These are phyloP conservation scores for Beauveria scarabaeidicola DNA, from an alignment of 2,329 filamentous ascomycete genomes.

Conservation along the genomic window DNA sequence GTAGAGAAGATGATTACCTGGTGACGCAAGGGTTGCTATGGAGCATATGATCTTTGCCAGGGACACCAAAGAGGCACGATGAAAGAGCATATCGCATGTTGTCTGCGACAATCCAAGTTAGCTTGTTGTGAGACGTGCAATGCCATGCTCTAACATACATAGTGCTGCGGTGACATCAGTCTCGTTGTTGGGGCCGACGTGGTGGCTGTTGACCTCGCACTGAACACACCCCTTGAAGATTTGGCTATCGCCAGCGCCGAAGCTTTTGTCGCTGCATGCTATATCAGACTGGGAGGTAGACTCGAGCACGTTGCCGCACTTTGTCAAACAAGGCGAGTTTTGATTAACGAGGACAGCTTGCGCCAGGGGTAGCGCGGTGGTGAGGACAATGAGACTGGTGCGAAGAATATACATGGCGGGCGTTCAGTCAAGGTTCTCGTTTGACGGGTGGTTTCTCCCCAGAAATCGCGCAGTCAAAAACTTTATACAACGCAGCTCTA, in stretches of 20 bases:
- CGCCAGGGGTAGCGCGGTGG: constrained; percentile 15
- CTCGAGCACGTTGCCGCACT: constrained; percentile 46
- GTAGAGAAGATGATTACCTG: constrained; percentile 27
- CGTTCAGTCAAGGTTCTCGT: not conserved
- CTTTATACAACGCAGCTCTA: not conserved
- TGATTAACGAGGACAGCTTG: constrained; percentile 34
- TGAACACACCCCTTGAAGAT: constrained; percentile 43
- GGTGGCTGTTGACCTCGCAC: constrained; percentile 45
- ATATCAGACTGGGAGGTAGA: constrained; percentile 38
- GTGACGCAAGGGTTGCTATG: constrained; percentile 42
- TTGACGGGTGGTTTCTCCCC: not conserved
- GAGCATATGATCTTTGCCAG: constrained; percentile 31
- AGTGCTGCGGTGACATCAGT: constrained; percentile 47
- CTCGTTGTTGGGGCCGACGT: constrained; percentile 25
- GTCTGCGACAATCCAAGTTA: not conserved
- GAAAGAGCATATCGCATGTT: constrained; percentile 35
- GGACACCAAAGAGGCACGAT: constrained; percentile 46
- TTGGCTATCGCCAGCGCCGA: constrained; percentile 32
- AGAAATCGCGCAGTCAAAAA: not conserved
- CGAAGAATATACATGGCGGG: constrained; percentile 14
- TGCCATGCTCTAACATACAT: constrained; percentile 35
- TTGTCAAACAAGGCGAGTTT: constrained; percentile 39
- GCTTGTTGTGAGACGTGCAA: not conserved
- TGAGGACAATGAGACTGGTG: constrained; percentile 15
- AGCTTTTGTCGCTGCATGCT: constrained; percentile 36